Percentiles rank a stretch among this genome's conserved stretches.
These are phyloP conservation scores for Chalara sp. DNA, from an alignment of 2,329 filamentous ascomycete species.

Conservation along the genomic window DNA sequence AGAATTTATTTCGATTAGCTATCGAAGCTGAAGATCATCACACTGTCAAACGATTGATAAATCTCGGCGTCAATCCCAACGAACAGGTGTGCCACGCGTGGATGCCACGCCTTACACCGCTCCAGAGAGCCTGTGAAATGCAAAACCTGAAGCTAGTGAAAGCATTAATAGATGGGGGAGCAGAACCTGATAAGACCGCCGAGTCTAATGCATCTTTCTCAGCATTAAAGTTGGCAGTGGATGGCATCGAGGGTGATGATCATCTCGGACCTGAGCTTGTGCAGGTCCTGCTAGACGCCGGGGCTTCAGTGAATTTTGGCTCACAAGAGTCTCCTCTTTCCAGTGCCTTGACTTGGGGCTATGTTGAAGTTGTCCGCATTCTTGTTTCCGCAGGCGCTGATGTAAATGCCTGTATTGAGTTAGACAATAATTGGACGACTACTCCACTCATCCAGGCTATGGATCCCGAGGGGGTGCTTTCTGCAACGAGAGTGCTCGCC, in stretches of 20 bases:
- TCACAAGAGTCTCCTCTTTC: conserved; percentile 1
- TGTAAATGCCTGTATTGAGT: conserved; percentile 1
- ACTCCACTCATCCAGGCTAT: conserved; percentile 1
- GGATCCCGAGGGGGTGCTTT: background rate
- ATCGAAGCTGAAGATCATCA: conserved; percentile 1
- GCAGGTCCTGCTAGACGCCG: conserved; percentile 5
- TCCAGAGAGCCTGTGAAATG: conserved; percentile 1
- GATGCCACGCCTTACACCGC: background rate
- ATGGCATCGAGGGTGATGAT: too few relatives aligned
- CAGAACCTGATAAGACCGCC: background rate
- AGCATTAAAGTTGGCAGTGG: background rate
- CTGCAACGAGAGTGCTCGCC: conserved; percentile 1
- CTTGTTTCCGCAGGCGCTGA: conserved; percentile 6
- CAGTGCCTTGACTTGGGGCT: background rate
- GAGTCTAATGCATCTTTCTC: background rate
- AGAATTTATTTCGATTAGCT: conserved; percentile 2
- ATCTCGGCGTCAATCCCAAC: conserved; percentile 1
- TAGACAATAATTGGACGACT: background rate
- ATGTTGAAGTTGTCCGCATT: conserved; percentile 4
- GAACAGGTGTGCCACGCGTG: background rate
- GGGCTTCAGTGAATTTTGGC: conserved; percentile 3
- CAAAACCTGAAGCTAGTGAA: conserved; percentile 2
- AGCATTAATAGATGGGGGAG: conserved; percentile 5
- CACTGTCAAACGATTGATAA: background rate
- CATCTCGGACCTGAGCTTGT: conserved; percentile 3